Conservation (phyloP, 192 early-diverging fungal species). For the Backusella luteola region DNA sequence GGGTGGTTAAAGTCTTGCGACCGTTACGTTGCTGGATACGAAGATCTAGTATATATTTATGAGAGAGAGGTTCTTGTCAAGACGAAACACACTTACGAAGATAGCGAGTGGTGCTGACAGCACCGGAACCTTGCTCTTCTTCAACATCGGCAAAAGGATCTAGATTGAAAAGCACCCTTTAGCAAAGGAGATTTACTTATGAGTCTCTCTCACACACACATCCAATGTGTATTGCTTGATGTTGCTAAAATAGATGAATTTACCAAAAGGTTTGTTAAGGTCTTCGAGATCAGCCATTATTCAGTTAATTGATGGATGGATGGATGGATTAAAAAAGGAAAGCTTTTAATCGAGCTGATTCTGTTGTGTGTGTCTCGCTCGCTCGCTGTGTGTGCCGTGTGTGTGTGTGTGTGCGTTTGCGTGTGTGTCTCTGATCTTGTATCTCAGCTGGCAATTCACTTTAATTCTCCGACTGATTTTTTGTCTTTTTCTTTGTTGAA, state of each 20-base stretch:
- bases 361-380: not conserved
- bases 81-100: slow-evolving; percentile 43
- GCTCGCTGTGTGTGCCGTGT: not conserved
- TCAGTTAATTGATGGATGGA: slow-evolving; percentile 10
- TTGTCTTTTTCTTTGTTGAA: too few species aligned
- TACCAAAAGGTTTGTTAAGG: slow-evolving; percentile 38
- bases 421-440: not conserved
- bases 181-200: slow-evolving; percentile 1
- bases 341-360: not conserved
- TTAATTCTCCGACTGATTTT: not conserved
- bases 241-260: not conserved
- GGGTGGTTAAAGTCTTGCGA: slow-evolving; percentile 94
- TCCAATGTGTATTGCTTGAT: not conserved
- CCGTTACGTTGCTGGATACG: slow-evolving; percentile 97
- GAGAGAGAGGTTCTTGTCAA: too few species aligned
- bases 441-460: not conserved
- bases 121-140: slow-evolving; percentile 35
- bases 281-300: slow-evolving; percentile 31
- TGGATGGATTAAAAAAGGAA: slow-evolving; percentile 12
- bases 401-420: not conserved
- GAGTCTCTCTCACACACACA: slow-evolving; percentile 10
- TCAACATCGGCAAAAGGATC: slow-evolving; percentile 53
- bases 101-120: slow-evolving; percentile 29
- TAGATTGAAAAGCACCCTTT: slow-evolving; percentile 9
- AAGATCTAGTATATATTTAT: slow-evolving; percentile 65